Evolutionary conservation across 2,329 filamentous ascomycete genomes (phyloP).

Genomic region (Ustulina deusta): DNA sequence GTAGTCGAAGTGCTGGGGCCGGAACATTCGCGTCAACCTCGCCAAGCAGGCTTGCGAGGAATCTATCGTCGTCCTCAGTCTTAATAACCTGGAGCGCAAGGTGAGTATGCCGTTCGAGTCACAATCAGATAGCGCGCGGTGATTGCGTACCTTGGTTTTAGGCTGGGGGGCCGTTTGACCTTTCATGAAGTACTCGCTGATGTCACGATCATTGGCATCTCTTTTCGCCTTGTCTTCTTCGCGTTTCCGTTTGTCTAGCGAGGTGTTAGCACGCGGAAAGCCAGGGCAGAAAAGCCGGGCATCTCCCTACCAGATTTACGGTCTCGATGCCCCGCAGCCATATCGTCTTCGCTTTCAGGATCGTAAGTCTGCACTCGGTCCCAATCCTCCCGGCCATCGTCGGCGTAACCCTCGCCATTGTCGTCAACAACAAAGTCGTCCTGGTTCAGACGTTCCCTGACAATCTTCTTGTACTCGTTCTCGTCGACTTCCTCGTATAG

Average conservation of each 20-base stretch:
- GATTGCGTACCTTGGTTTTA: constrained; percentile 79
- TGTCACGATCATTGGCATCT: constrained; percentile 89
- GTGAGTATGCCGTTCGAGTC: constrained; percentile 32
- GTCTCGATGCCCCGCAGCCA: constrained; percentile 59
- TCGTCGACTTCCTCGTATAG: constrained; percentile 98
- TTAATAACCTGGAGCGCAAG: constrained; percentile 69
- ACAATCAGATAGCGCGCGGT: not conserved
- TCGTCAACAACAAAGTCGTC: constrained; percentile 99
- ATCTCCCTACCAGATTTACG: constrained; percentile 62
- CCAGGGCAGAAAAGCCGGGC: constrained; percentile 8
- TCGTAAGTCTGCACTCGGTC: constrained; percentile 75
- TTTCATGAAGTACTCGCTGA: constrained; percentile 93
- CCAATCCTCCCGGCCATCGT: constrained; percentile 97
- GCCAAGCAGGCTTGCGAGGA: constrained; percentile 84
- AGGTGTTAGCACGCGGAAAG: constrained; percentile 29
- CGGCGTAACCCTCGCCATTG: constrained; percentile 95
- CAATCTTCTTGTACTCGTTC: constrained; percentile 96
- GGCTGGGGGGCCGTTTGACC: constrained; percentile 73
- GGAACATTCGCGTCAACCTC: constrained; percentile 85
- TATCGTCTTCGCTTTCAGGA: constrained; percentile 81
- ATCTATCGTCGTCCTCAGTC: constrained; percentile 89
- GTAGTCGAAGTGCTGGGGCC: constrained; percentile 64
- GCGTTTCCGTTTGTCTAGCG: constrained; percentile 82
- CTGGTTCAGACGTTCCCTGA: constrained; percentile 86
- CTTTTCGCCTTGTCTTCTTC: constrained; percentile 88